Base-by-base conservation (phyloP, 179 eudicot genomes). In the Beta macrorhiza region DNA sequence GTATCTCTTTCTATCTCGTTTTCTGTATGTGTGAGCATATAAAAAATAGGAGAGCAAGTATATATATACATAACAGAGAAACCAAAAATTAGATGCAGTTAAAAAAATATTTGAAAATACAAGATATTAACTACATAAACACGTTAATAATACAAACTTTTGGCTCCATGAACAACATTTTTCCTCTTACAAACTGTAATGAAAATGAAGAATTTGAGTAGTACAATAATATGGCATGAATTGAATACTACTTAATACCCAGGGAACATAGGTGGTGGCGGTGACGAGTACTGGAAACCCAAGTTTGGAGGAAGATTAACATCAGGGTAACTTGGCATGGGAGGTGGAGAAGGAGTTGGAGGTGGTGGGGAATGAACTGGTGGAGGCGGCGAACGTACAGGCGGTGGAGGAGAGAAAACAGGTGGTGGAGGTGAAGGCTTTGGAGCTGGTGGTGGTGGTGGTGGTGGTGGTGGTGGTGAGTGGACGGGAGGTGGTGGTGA, bases 251-350 rank as follows among this genome's bases (percentile, higher is more conserved):
- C 44, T 85, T 74, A 90, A 77, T 90, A 89, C 49, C 93, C 93
- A 12, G 74, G 86, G 80, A 87, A 85, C 77, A 84, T 80, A 42
- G 92, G 94, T 11, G 92, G 91, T 15, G 94, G 94, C 1, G 94
- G 94, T 12, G 92, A 87, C 8, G 86, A 85, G 65, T 89, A 84
- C 67, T 78, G 80, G 2, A 84, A 76, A 5, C 88, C 88, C 9
- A 86, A 20, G 42, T 72, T 75, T 6, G 89, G 88, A 68, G 92
- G 91, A 25, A 89, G 85, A 58, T 51, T 76, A 1, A 83, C 82
- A 37, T 86, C 86, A 0, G 74, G 76, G 9, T 47, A 61, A 2
- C 32, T 70, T 16, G 89, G 87, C 7, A 90, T 83, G 0, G 86
- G 86, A 5, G 84, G 85, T 0, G 85, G 82, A 5, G 85, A 78